Evolutionary conservation across 345 rosid genomes (phyloP).

Genomic region (Laguncularia racemosa): DNA sequence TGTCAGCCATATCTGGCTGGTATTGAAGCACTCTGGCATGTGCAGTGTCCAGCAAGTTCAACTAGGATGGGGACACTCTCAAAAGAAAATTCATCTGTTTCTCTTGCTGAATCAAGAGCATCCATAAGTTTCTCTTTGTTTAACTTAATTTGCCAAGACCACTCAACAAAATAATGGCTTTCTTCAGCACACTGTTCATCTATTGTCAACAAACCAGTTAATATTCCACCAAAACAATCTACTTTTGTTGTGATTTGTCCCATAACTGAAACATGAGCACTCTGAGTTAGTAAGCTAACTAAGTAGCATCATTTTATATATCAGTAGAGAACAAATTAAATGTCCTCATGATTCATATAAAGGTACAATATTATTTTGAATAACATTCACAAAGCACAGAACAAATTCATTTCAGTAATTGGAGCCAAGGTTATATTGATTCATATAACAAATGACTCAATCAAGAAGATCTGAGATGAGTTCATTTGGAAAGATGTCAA

Average conservation of each 20-base stretch:
- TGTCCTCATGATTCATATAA: neutral
- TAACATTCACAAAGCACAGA: too few species aligned
- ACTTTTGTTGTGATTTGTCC: constrained; percentile 48
- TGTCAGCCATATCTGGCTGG: constrained; percentile 46
- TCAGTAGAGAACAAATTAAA: neutral
- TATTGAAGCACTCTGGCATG: constrained; percentile 38
- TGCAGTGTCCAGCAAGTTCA: constrained; percentile 47
- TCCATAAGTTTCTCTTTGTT: constrained; percentile 27
- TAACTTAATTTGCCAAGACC: constrained; percentile 39
- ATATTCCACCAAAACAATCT: constrained; percentile 39
- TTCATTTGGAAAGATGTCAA: too few species aligned
- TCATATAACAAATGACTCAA: too few species aligned
- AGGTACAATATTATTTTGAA: neutral
- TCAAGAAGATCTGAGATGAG: too few species aligned
- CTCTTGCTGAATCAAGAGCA: constrained; percentile 26
- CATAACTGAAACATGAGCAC: constrained; percentile 25
- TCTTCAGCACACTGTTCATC: constrained; percentile 40
- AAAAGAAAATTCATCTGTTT: constrained; percentile 20
- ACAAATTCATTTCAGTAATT: too few species aligned
- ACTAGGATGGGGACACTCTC: constrained; percentile 27
- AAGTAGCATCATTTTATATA: neutral
- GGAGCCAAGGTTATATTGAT: too few species aligned
- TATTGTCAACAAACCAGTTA: constrained; percentile 38
- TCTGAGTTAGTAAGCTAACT: neutral
- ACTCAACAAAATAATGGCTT: constrained; percentile 36